Evolutionary conservation across 306 rosid species (phyloP).

Genomic region (Cucumis sativus): DNA sequence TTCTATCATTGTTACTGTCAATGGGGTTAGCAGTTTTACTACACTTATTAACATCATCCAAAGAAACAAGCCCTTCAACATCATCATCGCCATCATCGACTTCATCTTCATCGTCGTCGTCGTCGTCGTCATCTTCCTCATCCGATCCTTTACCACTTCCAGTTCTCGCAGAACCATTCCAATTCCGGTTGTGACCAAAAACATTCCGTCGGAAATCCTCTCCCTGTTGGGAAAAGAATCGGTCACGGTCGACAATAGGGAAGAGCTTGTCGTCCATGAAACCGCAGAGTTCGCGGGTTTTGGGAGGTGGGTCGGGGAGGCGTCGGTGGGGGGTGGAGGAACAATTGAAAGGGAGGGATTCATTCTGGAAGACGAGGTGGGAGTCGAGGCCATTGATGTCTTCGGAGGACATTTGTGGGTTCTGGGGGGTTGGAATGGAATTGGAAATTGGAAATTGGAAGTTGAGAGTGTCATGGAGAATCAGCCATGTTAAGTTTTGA

Average conservation of each 20-base stretch:
- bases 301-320: conserved; percentile 41
- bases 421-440: neutral
- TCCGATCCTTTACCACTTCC: conserved; percentile 65
- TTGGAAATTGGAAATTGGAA: neutral
- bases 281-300: conserved; percentile 53
- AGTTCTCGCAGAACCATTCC: conserved; percentile 39
- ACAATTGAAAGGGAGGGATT: conserved; percentile 51
- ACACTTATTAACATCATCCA: conserved; percentile 29
- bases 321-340: conserved; percentile 39
- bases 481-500: conserved; percentile 13
- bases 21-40: conserved; percentile 10
- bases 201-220: conserved; percentile 51
- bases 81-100: conserved; percentile 47
- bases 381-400: conserved; percentile 53
- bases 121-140: conserved; percentile 45
- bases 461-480: conserved; percentile 7
- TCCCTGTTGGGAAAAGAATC: conserved; percentile 36
- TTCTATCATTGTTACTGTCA: conserved; percentile 19
- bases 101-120: conserved; percentile 41
- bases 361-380: conserved; percentile 51
- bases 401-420: conserved; percentile 49
- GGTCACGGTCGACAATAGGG: conserved; percentile 32
- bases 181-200: conserved; percentile 39
- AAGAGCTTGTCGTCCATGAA: conserved; percentile 68
- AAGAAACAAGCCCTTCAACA: conserved; percentile 35